phyloP scores from a whole-genome alignment of 192 early-diverging fungal species.

The Neocallimastix lanati region DNA sequence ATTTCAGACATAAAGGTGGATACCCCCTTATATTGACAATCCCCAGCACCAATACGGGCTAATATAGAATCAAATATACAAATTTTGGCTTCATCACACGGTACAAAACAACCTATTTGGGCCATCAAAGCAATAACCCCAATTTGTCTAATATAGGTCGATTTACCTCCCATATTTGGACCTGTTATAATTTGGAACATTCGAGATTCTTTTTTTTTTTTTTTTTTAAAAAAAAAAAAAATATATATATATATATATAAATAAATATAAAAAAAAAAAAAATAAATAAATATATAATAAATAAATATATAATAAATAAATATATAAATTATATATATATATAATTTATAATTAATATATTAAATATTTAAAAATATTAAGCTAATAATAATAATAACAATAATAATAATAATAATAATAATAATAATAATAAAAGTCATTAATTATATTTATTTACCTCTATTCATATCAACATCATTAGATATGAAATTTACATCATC shows the following conservation, averaged over 20 bases:
- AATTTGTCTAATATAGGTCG: conserved; percentile 89
- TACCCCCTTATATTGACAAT: conserved; percentile 77
- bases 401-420: not conserved
- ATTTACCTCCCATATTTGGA: conserved; percentile 98
- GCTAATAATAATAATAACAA: not conserved
- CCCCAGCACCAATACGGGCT: conserved; percentile 84
- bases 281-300: too few species aligned
- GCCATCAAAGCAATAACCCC: conserved; percentile 87
- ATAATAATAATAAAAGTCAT: not conserved
- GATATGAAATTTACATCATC: conserved; percentile 83
- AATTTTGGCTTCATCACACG: conserved; percentile 36
- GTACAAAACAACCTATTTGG: conserved; percentile 86
- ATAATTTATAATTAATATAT: too few species aligned
- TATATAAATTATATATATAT: too few species aligned
- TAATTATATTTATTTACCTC: conserved; percentile 19
- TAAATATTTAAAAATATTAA: too few species aligned
- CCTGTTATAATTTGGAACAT: conserved; percentile 82
- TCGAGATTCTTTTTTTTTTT: conserved; percentile 8
- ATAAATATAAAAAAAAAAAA: too few species aligned
- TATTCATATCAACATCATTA: conserved; percentile 63
- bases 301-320: too few species aligned
- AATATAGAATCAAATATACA: conserved; percentile 73
- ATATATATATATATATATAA: too few species aligned
- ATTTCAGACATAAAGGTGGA: conserved; percentile 95
- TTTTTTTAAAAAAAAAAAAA: not conserved